Evolutionary conservation across 805 yeast species (phyloP), one percentile per base, ranked within the genome.

Genomic region (Starmera pachycereana): DNA sequence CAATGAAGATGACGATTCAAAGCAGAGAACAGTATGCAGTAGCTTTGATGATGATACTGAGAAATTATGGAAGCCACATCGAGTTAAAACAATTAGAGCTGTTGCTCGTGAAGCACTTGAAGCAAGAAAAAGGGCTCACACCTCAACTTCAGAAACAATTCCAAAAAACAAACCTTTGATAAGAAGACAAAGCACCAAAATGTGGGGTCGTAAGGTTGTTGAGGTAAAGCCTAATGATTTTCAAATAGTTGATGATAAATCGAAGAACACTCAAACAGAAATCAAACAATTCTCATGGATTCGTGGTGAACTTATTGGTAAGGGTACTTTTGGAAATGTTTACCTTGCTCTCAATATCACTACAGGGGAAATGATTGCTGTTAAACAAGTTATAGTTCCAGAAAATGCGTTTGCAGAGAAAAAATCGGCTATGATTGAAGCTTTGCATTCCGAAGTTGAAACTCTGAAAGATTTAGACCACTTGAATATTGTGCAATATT

Each of bases 341-440:
- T 90, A 72, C 54, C 67, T 92, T 41, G 97, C 96, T 1, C 69
- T 92, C 54, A 92, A 92, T 59, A 89, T 88, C 13, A 92, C 97
- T 1, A 87, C 96, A 0, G 97, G 97, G 40, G 99, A 92, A 53
- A 88, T 92, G 95, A 82, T 92, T 65, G 99, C 99, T 0, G 98
- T 92, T 3, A 92, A 92, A 56, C 98, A 92, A 60, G 96, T 90
- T 3, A 79, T 73, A 33, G 80, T 81, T 11, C 79, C 85, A 1
- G 59, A 68, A 29, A 38, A 29, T 6, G 40, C 22, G 4, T 16
- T 16, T 16, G 50, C 63, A 14, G 57, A 60, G 34, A 65, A 68
- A 38, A 63, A 69, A 3, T 59, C 64, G 25, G 88, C 76, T 41
- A 84, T 81, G 2, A 72, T 87, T 35, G 92, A 81, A 39, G 95